Evolutionary conservation across 257 asterid species (phyloP), one percentile per base, ranked within the genome.

Genomic region (Knoxia roxburghii): DNA sequence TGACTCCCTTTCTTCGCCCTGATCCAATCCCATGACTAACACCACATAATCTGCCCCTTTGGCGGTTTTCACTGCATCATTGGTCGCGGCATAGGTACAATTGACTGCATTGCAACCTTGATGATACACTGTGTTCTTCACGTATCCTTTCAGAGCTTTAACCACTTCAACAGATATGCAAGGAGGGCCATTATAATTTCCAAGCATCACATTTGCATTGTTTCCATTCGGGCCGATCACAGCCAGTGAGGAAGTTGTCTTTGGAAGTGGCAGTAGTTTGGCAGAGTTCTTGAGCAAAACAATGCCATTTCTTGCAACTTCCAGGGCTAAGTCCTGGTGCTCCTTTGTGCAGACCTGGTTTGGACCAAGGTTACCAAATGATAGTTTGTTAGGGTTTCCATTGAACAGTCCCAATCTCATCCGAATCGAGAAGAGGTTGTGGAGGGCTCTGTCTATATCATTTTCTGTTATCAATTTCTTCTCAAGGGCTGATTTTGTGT

Each of bases 11-110:
- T 91, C 97, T 75, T 81, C 85, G 49, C 70, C 49, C 65, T 78
- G 88, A 77, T 84, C 93, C 87, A 89, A 66, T 2, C 97, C 97
- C 97, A 91, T 85, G 48, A 88, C 95, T 70, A 91, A 55, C 50
- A 91, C 83, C 5, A 88, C 96, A 21, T 77, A 75, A 58, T 91
- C 96, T 1, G 87, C 89, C 66, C 27, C 27, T 66, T 76, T 78
- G 0, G 95, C 96, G 1, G 45, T 64, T 0, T 51, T 35, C 24
- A 84, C 90, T 0, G 95, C 95, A 4, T 72, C 83, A n/a, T 23
- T 72, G 0, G 78, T 72, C 13, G 72, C 71, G 26, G 90, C 87
- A 6, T 46, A 30, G 0, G 88, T 64, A 68, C 96, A 91, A 6
- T 65, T 73, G 48, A 79, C 96, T 7, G 52, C 67, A 46, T 76